These are phyloP conservation scores for Pseudozyma sp. DNA, from an alignment of 1,284 basidiomycete genomes.

Conservation along the genomic window DNA sequence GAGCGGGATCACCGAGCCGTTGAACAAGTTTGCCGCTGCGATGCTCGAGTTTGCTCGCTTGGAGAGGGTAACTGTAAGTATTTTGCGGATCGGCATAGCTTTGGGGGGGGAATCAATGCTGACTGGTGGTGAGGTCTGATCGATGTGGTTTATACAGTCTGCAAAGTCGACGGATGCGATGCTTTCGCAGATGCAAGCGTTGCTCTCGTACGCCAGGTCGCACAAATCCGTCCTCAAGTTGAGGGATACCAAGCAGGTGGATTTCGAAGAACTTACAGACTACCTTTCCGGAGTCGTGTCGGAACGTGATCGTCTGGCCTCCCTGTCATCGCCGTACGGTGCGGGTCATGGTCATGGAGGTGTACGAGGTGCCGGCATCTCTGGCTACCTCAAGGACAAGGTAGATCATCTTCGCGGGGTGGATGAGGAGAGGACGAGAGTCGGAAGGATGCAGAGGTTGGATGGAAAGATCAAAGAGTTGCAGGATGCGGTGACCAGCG, in stretches of 20 bases:
- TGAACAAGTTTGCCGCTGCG: slow-evolving; percentile 95
- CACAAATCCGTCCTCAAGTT: slow-evolving; percentile 91
- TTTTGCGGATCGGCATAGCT: too few relatives aligned
- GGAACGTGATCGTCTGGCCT: slow-evolving; percentile 84
- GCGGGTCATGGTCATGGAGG: slow-evolving; percentile 65
- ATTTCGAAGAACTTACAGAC: slow-evolving; percentile 96
- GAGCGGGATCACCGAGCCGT: slow-evolving; percentile 93
- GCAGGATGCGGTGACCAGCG: slow-evolving; percentile 92
- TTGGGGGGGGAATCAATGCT: background rate
- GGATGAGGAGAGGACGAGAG: slow-evolving; percentile 90
- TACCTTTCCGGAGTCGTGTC: slow-evolving; percentile 90
- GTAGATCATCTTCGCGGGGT: slow-evolving; percentile 90
- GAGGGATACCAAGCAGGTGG: slow-evolving; percentile 97
- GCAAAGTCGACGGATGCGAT: slow-evolving; percentile 74
- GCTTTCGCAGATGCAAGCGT: slow-evolving; percentile 86
- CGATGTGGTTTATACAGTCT: slow-evolving; percentile 25
- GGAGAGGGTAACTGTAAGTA: slow-evolving; percentile 56
- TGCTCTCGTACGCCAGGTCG: slow-evolving; percentile 86
- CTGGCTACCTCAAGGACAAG: slow-evolving; percentile 89
- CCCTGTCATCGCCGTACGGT: slow-evolving; percentile 59
- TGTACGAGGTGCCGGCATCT: slow-evolving; percentile 76
- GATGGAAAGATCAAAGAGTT: slow-evolving; percentile 96
- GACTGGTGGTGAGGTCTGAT: background rate
- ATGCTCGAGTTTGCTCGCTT: slow-evolving; percentile 78
- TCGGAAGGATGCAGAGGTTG: slow-evolving; percentile 90